A percentile compares a stretch with the other conserved stretches of the same genome.
Conservation (phyloP, 257 asterid species). For the Prunella vulgaris region DNA sequence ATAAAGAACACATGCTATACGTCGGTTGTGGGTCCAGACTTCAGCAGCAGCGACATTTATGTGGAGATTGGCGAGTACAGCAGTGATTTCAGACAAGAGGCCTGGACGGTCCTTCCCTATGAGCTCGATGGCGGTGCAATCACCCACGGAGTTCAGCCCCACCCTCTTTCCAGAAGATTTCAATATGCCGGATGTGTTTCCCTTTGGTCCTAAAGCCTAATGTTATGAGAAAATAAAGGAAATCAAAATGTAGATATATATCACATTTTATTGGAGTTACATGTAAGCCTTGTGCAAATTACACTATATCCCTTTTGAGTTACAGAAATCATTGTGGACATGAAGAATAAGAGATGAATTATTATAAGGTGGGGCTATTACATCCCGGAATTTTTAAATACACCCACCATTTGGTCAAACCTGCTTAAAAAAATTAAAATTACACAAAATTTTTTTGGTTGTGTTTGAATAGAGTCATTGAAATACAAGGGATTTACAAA, state of each 20-base stretch:
- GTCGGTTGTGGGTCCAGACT: constrained; percentile 91
- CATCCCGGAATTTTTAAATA: not conserved
- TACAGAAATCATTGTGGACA: not conserved
- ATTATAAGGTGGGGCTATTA: not conserved
- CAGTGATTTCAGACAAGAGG: constrained; percentile 82
- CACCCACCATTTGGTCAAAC: not conserved
- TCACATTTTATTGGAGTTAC: not conserved
- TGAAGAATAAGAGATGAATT: not conserved
- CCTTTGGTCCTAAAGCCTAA: constrained; percentile 85
- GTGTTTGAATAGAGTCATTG: no score
- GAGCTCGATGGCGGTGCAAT: constrained; percentile 78
- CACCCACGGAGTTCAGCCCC: constrained; percentile 62
- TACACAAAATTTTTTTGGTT: no score
- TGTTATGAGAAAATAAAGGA: constrained; percentile 15
- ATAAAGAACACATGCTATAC: constrained; percentile 86
- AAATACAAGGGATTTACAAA: no score
- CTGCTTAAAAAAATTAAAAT: not conserved
- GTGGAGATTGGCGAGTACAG: constrained; percentile 77
- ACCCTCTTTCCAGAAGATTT: constrained; percentile 58
- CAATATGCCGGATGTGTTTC: constrained; percentile 57
- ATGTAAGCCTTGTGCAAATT: not conserved
- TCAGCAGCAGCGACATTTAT: constrained; percentile 89
- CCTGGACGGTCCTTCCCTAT: constrained; percentile 89
- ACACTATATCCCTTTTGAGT: not conserved
- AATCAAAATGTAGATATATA: not conserved